These are phyloP conservation scores for Inga laurina DNA, from an alignment of 306 rosid genomes.

Conservation along the genomic window DNA sequence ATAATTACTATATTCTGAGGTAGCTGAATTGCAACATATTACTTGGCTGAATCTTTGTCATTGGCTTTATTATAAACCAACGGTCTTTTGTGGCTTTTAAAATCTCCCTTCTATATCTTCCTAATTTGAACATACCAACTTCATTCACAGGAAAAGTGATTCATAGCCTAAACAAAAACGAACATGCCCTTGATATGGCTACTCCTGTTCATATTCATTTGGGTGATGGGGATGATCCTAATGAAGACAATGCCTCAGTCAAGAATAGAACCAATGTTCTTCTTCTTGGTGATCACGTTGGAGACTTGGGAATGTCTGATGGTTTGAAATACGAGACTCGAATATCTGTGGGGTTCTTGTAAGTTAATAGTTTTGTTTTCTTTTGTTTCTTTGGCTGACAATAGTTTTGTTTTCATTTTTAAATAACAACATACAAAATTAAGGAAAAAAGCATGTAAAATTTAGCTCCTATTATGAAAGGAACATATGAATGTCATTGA, in stretches of 20 bases:
- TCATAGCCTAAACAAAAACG: constrained; percentile 91
- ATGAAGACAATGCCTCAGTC: constrained; percentile 55
- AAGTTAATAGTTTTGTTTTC: constrained; percentile 38
- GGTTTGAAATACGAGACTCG: constrained; percentile 82
- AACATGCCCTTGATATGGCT: constrained; percentile 95
- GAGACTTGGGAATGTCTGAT: constrained; percentile 94
- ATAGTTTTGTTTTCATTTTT: background rate
- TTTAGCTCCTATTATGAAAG: background rate
- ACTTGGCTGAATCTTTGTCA: background rate
- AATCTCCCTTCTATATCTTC: constrained; percentile 15
- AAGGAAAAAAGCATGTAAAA: background rate
- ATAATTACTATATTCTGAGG: background rate
- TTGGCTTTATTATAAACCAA: background rate
- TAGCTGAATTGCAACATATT: constrained; percentile 4
- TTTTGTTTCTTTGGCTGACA: no score
- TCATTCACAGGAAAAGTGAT: constrained; percentile 75
- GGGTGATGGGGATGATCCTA: constrained; percentile 57
- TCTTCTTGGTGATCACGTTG: constrained; percentile 91
- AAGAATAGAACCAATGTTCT: constrained; percentile 84
- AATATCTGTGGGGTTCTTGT: constrained; percentile 89
- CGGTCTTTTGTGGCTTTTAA: background rate
- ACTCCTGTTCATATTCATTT: constrained; percentile 74
- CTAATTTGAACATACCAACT: constrained; percentile 18
- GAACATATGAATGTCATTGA: background rate
- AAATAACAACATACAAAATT: background rate